Base-by-base conservation (phyloP, 2,329 filamentous ascomycete genomes). In the Westerdykella ornata region DNA sequence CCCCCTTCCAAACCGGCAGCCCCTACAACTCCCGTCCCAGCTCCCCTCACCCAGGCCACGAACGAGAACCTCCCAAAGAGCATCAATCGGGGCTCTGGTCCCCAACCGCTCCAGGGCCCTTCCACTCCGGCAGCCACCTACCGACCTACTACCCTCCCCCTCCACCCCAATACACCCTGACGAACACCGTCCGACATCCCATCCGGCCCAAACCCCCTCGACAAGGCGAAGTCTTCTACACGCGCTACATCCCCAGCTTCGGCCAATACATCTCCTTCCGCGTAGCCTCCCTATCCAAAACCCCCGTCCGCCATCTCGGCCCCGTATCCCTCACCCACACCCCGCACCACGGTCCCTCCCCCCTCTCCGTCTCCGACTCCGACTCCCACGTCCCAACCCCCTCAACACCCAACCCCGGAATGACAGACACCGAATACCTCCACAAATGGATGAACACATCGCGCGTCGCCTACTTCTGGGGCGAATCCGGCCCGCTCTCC, bases 201-300 rank as follows among this genome's bases (percentile, higher is more conserved):
- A 72, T 94, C 32, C 81, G 92, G 0, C 84, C 87, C 1, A 95
- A 94, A 61, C 88, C 90, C 0, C 87, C 88, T 1, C 81, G 86
- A 2, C 88, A 94, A 73, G 88, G 88, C 12, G 88, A 96, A 56
- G 80, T 86, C 0, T 90, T 98, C 57, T 98, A 98, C 64, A 84
- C 82, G 0, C 84, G 92, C 40, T 95, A 84, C 62, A 74, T 97
- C 13, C 87, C 87, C 0, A 90, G 84, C 35, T 71, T 89, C 2
- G 78, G 78, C 5, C 86, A 94, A 61, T 95, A 89, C 51, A 75
- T 98, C 7, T 89, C 87, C 0, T 94, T 98, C 68, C 82, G 92
- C 15, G 82, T 92, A 0, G 88, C 89, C 0, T 86, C 83, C 0
- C 68, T 84, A 5, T 82, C 82, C 26, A 63, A 77, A 1, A 74